A percentile compares a stretch with the other conserved stretches of the same genome.
These are phyloP conservation scores for Xylariaceae sp. DNA, from an alignment of 2,329 filamentous ascomycete genomes.

Conservation along the genomic window DNA sequence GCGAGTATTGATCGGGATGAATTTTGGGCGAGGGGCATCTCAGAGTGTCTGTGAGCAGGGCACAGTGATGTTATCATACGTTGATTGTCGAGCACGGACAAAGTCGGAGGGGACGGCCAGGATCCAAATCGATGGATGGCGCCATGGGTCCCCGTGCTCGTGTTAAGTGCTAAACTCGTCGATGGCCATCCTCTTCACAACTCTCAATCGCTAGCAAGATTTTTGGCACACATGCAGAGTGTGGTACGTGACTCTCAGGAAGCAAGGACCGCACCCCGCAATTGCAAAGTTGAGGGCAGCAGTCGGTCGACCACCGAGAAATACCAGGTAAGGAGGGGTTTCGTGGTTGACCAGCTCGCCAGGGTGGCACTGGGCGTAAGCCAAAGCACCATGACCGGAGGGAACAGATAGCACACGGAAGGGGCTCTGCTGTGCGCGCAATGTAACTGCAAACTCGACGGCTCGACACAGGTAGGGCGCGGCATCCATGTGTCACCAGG, in stretches of 20 bases:
- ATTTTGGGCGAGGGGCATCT: too few relatives aligned
- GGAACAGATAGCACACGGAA: too few relatives aligned
- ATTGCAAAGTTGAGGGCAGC: too few relatives aligned
- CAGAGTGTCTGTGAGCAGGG: too few relatives aligned
- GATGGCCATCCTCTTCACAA: too few relatives aligned
- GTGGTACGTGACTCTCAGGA: too few relatives aligned
- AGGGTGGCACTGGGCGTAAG: not conserved
- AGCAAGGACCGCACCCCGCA: too few relatives aligned
- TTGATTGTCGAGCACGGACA: constrained; percentile 6
- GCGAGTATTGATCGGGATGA: too few relatives aligned
- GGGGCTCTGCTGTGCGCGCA: not conserved
- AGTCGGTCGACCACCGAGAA: too few relatives aligned
- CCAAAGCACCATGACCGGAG: too few relatives aligned
- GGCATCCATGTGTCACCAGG: constrained; percentile 2
- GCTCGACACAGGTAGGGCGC: not conserved
- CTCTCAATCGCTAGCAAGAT: too few relatives aligned
- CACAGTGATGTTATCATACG: not conserved
- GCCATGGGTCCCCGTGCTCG: constrained; percentile 1
- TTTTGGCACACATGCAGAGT: too few relatives aligned
- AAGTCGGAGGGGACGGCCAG: constrained; percentile 7
- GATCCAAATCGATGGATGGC: constrained; percentile 5
- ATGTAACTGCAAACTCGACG: constrained; percentile 11
- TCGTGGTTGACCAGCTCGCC: not conserved
- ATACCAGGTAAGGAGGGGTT: not conserved
- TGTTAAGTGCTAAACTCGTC: not conserved